Evolutionary conservation across 2,329 filamentous ascomycete genomes (phyloP), one percentile per base, ranked within the genome.

Genomic region (Coniochaeta ligniaria): DNA sequence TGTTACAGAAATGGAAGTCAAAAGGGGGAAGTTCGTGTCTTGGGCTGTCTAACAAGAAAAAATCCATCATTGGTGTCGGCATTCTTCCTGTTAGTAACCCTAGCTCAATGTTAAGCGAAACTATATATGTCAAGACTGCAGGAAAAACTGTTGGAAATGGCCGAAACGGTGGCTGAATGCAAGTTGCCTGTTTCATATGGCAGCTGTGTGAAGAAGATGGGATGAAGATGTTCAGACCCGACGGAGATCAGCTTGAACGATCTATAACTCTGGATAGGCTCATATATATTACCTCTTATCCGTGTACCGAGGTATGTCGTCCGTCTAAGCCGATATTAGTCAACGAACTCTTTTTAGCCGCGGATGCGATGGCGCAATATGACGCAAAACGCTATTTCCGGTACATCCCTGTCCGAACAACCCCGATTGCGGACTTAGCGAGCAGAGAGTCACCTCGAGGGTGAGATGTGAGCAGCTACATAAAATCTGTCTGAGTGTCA

Each of bases 321-420:
- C 24, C 12, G 24, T 52, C 12, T 52, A 52, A 6, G 22, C 12
- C 9, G 24, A 52, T 52, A 52, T 52, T 26, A 28, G 22, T 31
- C 12, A 31, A 11, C 14, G 2, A n/a, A 3, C 26, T 12, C 24
- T n/a, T 52, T 24, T 31, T 52, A 52, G 47, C 26, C 31, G 47
- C 47, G 14, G 9, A 6, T 12, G 35, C 36, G 38, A 58, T 58
- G n/a, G 56, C 56, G 56, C 56, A 58, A 58, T 58, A 58, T 43
- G 56, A 45, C 33, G 56, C 56, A 58, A 41, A 45, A n/a, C 56
- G 35, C 54, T 57, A 57, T 57, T 38, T 12, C 31, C 31, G 54
- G 9, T 22, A 22, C 33, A 35, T n/a, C 54, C 31, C 22, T 22
- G 35, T 24, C 54, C n/a, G 47, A 52, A 26, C 47, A 52, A 52